Evolutionary conservation across 2,329 filamentous ascomycete genomes (phyloP).

Genomic region (Phoma herbarum): DNA sequence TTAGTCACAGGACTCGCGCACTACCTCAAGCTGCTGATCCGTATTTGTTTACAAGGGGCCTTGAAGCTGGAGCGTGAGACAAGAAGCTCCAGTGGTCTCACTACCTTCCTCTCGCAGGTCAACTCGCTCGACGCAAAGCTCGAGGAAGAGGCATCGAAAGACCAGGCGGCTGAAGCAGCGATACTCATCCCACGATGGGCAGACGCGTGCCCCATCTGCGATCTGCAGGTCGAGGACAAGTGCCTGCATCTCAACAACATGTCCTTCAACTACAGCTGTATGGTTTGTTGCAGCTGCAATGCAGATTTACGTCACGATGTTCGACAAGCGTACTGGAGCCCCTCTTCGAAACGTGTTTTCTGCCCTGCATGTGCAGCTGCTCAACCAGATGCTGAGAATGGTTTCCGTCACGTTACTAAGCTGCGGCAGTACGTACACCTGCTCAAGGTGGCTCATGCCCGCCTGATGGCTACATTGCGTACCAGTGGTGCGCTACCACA

Average conservation of each 20-base stretch:
- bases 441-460: conserved; percentile 86
- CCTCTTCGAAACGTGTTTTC: conserved; percentile 72
- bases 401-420: conserved; percentile 80
- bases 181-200: conserved; percentile 57
- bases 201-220: conserved; percentile 84
- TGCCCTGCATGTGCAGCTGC: conserved; percentile 73
- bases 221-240: conserved; percentile 91
- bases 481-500: conserved; percentile 82
- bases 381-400: conserved; percentile 64
- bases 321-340: conserved; percentile 75
- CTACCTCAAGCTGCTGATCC: conserved; percentile 95
- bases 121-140: conserved; percentile 73
- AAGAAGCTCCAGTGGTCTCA: conserved; percentile 75
- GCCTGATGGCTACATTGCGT: conserved; percentile 85
- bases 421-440: conserved; percentile 95
- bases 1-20: conserved; percentile 95
- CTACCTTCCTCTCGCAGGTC: conserved; percentile 84
- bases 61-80: conserved; percentile 90
- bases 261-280: conserved; percentile 85
- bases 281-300: conserved; percentile 74
- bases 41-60: conserved; percentile 94
- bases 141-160: conserved; percentile 49
- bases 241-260: conserved; percentile 78
- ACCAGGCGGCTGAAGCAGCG: conserved; percentile 54
- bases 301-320: conserved; percentile 75